phyloP scores from a whole-genome alignment of 106 monocot genomes.

The Cymbidium sinense region DNA sequence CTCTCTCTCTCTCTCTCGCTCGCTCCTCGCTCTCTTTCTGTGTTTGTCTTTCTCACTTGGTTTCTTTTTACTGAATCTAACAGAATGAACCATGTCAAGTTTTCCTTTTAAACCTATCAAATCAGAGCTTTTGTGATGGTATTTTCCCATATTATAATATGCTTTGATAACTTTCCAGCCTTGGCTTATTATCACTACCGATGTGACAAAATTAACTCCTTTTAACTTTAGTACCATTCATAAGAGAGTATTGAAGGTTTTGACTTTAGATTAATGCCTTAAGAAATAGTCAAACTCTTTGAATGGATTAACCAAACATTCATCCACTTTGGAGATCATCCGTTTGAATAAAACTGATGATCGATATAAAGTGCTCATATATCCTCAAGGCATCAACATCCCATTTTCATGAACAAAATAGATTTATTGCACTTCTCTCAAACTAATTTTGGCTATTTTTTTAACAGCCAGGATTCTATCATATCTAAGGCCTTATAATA shows the following conservation, averaged over 20 bases:
- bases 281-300: too few species aligned
- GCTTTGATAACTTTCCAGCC: background rate
- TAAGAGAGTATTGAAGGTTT: background rate
- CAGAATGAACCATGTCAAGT: background rate
- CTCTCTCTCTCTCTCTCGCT: background rate
- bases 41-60: conserved; percentile 3
- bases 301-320: too few species aligned
- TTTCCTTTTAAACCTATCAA: background rate
- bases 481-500: background rate
- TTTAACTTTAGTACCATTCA: background rate
- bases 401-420: background rate
- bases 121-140: background rate
- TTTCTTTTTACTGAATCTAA: conserved; percentile 9
- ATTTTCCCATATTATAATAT: background rate
- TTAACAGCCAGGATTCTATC: background rate
- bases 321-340: too few species aligned
- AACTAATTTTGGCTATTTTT: background rate
- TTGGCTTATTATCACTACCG: background rate
- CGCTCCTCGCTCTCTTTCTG: conserved; percentile 8
- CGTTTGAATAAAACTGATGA: too few species aligned
- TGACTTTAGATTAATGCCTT: background rate
- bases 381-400: too few species aligned
- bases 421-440: background rate
- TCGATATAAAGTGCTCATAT: too few species aligned
- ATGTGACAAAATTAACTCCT: background rate